Evolutionary conservation across 306 rosid genomes (phyloP), one percentile per base, ranked within the genome.

Genomic region (Cicer yamashitae): DNA sequence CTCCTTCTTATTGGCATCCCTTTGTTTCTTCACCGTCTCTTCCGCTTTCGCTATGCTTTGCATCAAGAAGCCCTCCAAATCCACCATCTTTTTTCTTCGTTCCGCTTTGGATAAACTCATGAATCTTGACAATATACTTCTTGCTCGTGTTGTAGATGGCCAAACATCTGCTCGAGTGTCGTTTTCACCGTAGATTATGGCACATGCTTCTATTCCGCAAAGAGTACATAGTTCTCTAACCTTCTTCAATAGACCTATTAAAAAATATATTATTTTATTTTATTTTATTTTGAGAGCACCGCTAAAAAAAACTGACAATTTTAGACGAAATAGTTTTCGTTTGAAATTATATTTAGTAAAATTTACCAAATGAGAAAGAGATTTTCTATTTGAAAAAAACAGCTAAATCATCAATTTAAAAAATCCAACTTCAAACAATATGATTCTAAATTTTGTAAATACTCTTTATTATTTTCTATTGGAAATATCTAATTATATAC

Each of bases 101-200:
- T 76, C 61, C 2, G 13, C 1, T 20, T 34, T 57, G 15, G 74
- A 47, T 45, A 65, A 7, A 1, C 7, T 9, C 25, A 2, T 44
- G 44, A 84, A 80, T 79, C 13, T 60, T 0, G 41, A 5, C 1
- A 84, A 7, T 18, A 69, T 47, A 10, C 65, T 46, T 7, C 13
- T 52, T 7, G 3, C 77, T 7, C 7, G 74, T 11, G 0, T 1
- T 0, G 51, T 17, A 8, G 79, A 80, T 18, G 87, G 84, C 87
- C 82, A 84, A 37, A 84, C 65, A 63, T 80, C 70, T n/a, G 82
- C 74, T 7, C 72, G 59, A 58, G 73, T 14, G 30, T 76, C 74
- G 53, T 54, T 18, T 54, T 48, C 67, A 18, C 84, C n/a, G n/a
- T n/a, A n/a, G n/a, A n/a, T n/a, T n/a, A n/a, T n/a, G n/a, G n/a